phyloP scores from a whole-genome alignment of 2,329 filamentous ascomycete species.

The Aureobasidium leucospermi region DNA sequence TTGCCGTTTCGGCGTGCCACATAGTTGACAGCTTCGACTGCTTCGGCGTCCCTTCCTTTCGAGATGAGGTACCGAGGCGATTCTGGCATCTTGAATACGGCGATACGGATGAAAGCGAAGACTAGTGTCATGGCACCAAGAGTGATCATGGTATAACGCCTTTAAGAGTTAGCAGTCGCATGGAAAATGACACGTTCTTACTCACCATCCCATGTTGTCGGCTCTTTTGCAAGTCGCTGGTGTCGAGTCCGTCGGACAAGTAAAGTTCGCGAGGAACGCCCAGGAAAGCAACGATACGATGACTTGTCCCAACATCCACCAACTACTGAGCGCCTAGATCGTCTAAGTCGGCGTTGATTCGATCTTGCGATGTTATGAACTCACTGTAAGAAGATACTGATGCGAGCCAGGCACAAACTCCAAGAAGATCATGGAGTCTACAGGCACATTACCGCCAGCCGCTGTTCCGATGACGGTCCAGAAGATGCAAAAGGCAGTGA shows the following conservation, averaged over 20 bases:
- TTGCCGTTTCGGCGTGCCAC: not conserved
- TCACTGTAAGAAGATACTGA: slow-evolving; percentile 65
- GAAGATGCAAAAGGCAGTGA: slow-evolving; percentile 43
- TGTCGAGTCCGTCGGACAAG: slow-evolving; percentile 31
- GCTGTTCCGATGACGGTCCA: slow-evolving; percentile 9
- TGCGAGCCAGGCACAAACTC: slow-evolving; percentile 73
- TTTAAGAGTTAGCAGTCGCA: slow-evolving; percentile 34
- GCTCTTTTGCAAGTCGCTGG: slow-evolving; percentile 32
- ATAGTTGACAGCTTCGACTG: slow-evolving; percentile 62
- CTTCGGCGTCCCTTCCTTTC: slow-evolving; percentile 15
- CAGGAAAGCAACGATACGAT: slow-evolving; percentile 64
- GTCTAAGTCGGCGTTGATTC: not conserved
- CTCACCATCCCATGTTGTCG: slow-evolving; percentile 66
- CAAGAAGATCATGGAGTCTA: slow-evolving; percentile 74
- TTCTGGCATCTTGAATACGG: slow-evolving; percentile 32
- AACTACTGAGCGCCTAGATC: not conserved
- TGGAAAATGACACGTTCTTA: slow-evolving; percentile 57
- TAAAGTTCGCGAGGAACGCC: slow-evolving; percentile 65
- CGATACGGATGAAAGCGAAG: slow-evolving; percentile 74
- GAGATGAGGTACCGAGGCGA: slow-evolving; percentile 22
- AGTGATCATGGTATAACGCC: not conserved
- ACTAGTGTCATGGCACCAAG: slow-evolving; percentile 51
- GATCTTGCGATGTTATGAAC: slow-evolving; percentile 41
- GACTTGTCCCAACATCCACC: slow-evolving; percentile 76
- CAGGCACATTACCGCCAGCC: slow-evolving; percentile 60